Percentiles rank a stretch among this genome's conserved stretches.
These are phyloP conservation scores for Barnettozyma salicaria DNA, from an alignment of 805 yeast species.

Conservation along the genomic window DNA sequence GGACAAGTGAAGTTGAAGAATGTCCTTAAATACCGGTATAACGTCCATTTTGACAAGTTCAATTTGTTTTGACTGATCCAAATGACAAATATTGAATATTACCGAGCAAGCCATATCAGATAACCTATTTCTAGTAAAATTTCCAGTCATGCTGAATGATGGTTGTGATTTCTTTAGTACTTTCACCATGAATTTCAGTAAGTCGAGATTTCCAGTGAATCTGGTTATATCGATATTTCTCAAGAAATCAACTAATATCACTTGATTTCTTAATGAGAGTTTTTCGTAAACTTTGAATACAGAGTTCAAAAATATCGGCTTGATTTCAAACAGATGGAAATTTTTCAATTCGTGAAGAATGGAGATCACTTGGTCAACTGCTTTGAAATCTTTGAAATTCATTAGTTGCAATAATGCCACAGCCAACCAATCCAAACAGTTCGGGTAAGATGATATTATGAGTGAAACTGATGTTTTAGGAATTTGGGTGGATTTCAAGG, in stretches of 20 bases:
- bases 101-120: conserved; percentile 38
- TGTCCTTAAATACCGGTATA: conserved; percentile 32
- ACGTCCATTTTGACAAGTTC: conserved; percentile 37
- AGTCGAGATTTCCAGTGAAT: conserved; percentile 19
- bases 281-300: conserved; percentile 35
- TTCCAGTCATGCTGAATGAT: background rate
- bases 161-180: conserved; percentile 9
- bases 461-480: conserved; percentile 31
- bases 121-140: conserved; percentile 28
- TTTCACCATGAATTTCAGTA: conserved; percentile 37
- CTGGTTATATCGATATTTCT: conserved; percentile 19
- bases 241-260: conserved; percentile 33
- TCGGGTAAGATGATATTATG: conserved; percentile 36
- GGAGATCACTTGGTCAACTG: conserved; percentile 30
- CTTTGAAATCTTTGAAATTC: conserved; percentile 6
- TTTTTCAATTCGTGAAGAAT: conserved; percentile 29
- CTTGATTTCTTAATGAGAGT: conserved; percentile 30
- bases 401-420: conserved; percentile 30
- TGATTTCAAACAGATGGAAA: conserved; percentile 35
- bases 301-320: conserved; percentile 40
- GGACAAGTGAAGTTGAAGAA: conserved; percentile 35
- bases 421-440: conserved; percentile 34
- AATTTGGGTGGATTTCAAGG: conserved; percentile 24
- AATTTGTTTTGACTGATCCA: conserved; percentile 35
- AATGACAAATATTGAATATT: conserved; percentile 40